Conservation (phyloP, 768 basidiomycete species). For the Daedalea quercina region DNA sequence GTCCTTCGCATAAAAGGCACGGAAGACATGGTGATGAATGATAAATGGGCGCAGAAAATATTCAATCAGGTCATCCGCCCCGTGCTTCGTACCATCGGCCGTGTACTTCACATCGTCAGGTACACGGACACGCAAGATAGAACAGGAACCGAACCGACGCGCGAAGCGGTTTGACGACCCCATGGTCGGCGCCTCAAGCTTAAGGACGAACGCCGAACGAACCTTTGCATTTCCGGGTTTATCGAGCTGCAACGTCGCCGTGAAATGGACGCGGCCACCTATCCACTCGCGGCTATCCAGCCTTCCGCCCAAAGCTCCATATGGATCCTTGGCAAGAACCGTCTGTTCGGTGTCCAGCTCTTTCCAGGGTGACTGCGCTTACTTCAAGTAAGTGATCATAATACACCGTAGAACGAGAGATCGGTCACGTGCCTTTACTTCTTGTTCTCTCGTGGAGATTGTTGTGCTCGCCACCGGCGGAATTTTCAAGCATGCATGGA, state of each 20-base stretch:
- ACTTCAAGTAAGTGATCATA: too few relatives aligned
- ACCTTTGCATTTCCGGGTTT: background rate
- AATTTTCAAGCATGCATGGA: background rate
- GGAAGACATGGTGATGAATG: conserved; percentile 46
- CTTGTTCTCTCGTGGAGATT: background rate
- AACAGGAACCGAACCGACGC: conserved; percentile 58
- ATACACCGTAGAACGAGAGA: background rate
- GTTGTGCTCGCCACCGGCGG: background rate
- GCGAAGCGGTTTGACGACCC: conserved; percentile 51
- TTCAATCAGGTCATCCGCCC: conserved; percentile 21
- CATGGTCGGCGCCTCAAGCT: conserved; percentile 41
- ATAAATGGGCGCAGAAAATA: conserved; percentile 47
- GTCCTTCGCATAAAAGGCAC: conserved; percentile 59
- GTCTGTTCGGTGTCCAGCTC: conserved; percentile 54
- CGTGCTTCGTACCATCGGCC: background rate
- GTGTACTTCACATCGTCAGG: conserved; percentile 25
- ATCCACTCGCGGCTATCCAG: conserved; percentile 35
- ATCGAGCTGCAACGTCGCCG: conserved; percentile 27
- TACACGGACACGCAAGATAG: conserved; percentile 46
- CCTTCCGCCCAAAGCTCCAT: conserved; percentile 34
- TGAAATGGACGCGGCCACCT: conserved; percentile 55
- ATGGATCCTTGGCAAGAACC: conserved; percentile 19
- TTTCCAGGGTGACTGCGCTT: conserved; percentile 59
- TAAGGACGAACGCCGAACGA: background rate
- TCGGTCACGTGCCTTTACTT: background rate